Percentiles rank a stretch among this genome's conserved stretches.
These are phyloP conservation scores for Chlorella sorokiniana DNA, from an alignment of 139 green algal genomes.

Conservation along the genomic window DNA sequence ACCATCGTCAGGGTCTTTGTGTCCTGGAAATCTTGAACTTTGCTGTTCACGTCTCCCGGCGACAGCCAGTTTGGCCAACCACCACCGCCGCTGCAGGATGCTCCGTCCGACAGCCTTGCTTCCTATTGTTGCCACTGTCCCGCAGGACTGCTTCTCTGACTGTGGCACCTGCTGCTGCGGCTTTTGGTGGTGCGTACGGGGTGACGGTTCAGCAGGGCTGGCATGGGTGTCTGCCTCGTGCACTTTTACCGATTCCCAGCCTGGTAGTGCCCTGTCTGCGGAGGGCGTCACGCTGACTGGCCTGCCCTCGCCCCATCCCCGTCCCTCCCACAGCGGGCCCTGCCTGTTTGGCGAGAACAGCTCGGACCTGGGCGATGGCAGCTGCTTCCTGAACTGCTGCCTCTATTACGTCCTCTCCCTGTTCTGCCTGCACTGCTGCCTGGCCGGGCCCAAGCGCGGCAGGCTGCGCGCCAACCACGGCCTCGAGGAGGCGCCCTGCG, in stretches of 20 bases:
- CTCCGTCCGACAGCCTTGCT: too few relatives aligned
- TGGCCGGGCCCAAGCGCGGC: not conserved
- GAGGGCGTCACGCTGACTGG: too few relatives aligned
- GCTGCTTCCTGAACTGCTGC: constrained; percentile 19
- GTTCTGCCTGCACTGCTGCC: not conserved
- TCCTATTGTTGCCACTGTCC: not conserved
- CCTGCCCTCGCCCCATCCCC: not conserved
- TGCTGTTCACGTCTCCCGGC: too few relatives aligned
- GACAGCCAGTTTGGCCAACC: too few relatives aligned
- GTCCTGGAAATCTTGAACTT: too few relatives aligned
- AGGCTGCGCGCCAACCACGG: not conserved
- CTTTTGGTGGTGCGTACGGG: not conserved
- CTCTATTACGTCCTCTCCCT: not conserved
- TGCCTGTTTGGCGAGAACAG: constrained; percentile 14
- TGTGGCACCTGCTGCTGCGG: not conserved
- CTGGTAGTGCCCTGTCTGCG: too few relatives aligned
- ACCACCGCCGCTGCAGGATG: too few relatives aligned
- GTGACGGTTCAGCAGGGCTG: not conserved
- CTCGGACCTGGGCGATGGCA: constrained; percentile 12
- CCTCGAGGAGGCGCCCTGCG: not conserved
- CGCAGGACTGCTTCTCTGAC: constrained; percentile 13
- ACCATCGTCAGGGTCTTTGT: too few relatives aligned
- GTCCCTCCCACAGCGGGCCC: not conserved
- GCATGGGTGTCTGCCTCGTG: too few relatives aligned
- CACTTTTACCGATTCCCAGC: too few relatives aligned